These are phyloP conservation scores for Talaromyces sp. DNA, from an alignment of 2,329 filamentous ascomycete genomes.

Conservation along the genomic window DNA sequence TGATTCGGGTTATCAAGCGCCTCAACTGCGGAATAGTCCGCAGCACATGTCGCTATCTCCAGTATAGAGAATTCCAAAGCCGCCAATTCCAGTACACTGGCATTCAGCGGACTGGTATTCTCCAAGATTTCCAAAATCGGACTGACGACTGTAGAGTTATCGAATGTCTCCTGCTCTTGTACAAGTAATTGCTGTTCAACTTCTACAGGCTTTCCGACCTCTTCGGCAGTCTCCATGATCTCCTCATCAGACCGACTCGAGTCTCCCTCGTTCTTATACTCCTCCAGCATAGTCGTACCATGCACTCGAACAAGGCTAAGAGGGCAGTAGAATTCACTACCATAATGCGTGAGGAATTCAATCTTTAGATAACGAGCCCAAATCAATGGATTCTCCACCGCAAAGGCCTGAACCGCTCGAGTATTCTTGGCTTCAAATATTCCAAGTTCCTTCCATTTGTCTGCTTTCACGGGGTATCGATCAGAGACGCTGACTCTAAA, in stretches of 20 bases:
- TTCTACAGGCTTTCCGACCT: slow-evolving; percentile 20
- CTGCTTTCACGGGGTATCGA: slow-evolving; percentile 84
- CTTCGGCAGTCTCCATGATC: slow-evolving; percentile 53
- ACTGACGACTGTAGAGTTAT: not conserved
- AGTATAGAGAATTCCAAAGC: slow-evolving; percentile 2
- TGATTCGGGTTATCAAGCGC: not conserved
- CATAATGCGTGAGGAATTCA: slow-evolving; percentile 90
- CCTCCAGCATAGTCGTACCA: slow-evolving; percentile 89
- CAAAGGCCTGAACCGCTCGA: slow-evolving; percentile 87
- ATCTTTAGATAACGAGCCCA: slow-evolving; percentile 92
- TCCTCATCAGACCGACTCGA: slow-evolving; percentile 55
- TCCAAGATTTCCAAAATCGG: not conserved
- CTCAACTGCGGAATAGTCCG: not conserved
- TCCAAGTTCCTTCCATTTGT: slow-evolving; percentile 87
- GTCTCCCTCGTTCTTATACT: slow-evolving; percentile 85
- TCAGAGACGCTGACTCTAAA: slow-evolving; percentile 93
- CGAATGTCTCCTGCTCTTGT: not conserved
- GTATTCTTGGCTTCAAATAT: slow-evolving; percentile 89
- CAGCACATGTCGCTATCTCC: slow-evolving; percentile 9
- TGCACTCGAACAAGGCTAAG: slow-evolving; percentile 87
- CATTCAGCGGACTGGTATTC: not conserved
- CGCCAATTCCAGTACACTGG: slow-evolving; percentile 12
- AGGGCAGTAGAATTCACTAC: slow-evolving; percentile 95
- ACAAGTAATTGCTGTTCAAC: slow-evolving; percentile 17
- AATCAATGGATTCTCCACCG: slow-evolving; percentile 90